Percentiles rank a stretch among this genome's conserved stretches.
phyloP scores from a whole-genome alignment of 441 rosid genomes.

The Pelargonium cotyledonis region DNA sequence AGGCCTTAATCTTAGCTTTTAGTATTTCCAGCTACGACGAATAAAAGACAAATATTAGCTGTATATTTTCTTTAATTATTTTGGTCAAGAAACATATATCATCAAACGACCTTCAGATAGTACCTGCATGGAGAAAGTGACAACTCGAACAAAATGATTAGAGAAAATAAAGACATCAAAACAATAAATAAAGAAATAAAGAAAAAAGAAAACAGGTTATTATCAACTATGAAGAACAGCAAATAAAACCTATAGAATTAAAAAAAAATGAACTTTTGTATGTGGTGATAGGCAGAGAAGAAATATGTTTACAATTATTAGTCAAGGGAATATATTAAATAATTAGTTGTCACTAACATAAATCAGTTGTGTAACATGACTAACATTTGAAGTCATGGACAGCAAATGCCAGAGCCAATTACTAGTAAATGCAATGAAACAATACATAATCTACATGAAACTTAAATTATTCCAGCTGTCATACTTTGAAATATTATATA shows the following conservation, averaged over 20 bases:
- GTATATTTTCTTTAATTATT: constrained; percentile 10
- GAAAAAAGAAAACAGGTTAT: not conserved
- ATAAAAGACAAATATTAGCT: constrained; percentile 19
- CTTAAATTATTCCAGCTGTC: too few relatives aligned
- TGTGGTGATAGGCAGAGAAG: not conserved
- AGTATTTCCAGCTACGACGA: constrained; percentile 58
- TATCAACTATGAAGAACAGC: not conserved
- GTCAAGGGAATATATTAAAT: too few relatives aligned
- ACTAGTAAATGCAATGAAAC: too few relatives aligned
- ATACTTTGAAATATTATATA: too few relatives aligned
- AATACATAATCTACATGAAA: too few relatives aligned
- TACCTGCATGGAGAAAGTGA: not conserved
- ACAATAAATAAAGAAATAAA: not conserved
- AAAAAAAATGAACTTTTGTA: not conserved
- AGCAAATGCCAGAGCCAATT: too few relatives aligned
- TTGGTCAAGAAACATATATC: constrained; percentile 14
- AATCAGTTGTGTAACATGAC: too few relatives aligned
- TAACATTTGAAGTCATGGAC: too few relatives aligned
- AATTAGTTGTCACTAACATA: too few relatives aligned
- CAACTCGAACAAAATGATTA: too few relatives aligned
- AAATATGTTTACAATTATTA: not conserved
- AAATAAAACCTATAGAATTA: not conserved
- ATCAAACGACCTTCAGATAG: constrained; percentile 9
- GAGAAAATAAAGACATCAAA: not conserved
- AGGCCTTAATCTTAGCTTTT: constrained; percentile 56